Base-by-base conservation (phyloP, 805 yeast genomes). In the Cyberlindnera nakhonratchasimensis region DNA sequence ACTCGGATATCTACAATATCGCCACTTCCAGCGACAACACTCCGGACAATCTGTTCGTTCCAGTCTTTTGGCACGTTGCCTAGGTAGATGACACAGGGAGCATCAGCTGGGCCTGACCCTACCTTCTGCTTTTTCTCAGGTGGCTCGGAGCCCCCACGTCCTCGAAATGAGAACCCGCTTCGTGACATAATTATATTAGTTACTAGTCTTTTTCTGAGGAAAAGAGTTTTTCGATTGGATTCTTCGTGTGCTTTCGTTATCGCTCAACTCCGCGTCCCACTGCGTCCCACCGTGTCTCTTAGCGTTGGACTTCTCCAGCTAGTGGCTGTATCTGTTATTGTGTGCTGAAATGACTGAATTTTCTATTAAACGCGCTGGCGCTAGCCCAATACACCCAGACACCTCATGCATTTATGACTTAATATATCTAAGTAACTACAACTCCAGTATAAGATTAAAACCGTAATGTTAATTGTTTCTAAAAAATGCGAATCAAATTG, bases 1-100 rank as follows among this genome's bases (percentile, higher is more conserved):
- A 54, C 45, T 51, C 86, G 71, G 8, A 83, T 82, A 48, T 80
- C 86, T 13, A 80, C 79, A 20, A 85, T 76, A 3, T 76, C 74
- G 1, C 93, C 93, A 9, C 85, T 71, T 1, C 90, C 90, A 40
- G 85, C 80, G 19, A 83, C 80, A 10, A 84, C 75, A 22, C 80
- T 75, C 40, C 79, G 75, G 26, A 84, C 67, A 13, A 72, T 75
- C 38, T 75, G 76, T 42, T 75, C 80, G 47, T 72, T 79, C 93
- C 93, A 85, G 47, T 80, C 81, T 50, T 73, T 74, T 1, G 93
- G 93, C 21, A 84, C 65, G 51, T 74, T 75, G 13, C 86, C 87
- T 12, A 80, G 51, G 51, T 76, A 80, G 17, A 80, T 58, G 18
- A 79, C 79, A 29, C 75, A 45, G 2, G 58, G 46, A 2, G 47